phyloP scores from a whole-genome alignment of 345 rosid species.

The Acer saccharum region DNA sequence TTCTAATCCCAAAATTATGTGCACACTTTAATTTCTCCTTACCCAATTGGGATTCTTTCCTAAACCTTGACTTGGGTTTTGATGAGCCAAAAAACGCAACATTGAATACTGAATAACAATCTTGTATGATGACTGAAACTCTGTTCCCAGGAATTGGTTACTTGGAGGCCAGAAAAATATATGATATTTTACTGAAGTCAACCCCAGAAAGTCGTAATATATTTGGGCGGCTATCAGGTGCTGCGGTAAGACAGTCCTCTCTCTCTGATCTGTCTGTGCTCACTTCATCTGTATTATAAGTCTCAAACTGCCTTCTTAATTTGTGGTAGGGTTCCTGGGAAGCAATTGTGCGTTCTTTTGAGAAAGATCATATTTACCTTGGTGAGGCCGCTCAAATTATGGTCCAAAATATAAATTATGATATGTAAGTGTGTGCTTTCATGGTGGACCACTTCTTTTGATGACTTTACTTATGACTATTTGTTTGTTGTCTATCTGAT shows the following conservation, averaged over 20 bases:
- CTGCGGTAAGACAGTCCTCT: constrained; percentile 64
- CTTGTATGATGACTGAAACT: constrained; percentile 23
- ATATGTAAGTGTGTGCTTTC: constrained; percentile 63
- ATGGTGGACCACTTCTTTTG: constrained; percentile 10
- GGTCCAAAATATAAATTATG: constrained; percentile 88
- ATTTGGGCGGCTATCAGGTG: constrained; percentile 91
- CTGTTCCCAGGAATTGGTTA: constrained; percentile 66
- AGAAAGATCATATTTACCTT: constrained; percentile 84
- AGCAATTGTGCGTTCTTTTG: constrained; percentile 71
- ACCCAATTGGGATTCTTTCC: too few relatives aligned
- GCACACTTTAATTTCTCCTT: too few relatives aligned
- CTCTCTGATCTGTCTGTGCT: not conserved
- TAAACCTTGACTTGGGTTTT: too few relatives aligned
- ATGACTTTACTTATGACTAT: not conserved
- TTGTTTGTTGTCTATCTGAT: not conserved
- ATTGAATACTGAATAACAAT: not conserved
- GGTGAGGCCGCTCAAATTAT: constrained; percentile 97
- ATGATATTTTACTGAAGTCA: constrained; percentile 69
- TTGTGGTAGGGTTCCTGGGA: constrained; percentile 83
- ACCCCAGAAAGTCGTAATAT: constrained; percentile 86
- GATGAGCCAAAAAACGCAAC: too few relatives aligned
- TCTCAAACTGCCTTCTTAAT: not conserved
- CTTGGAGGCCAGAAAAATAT: constrained; percentile 78
- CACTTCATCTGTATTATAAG: not conserved
- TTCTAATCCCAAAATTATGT: too few relatives aligned